These are phyloP conservation scores for Takakia lepidozioides DNA, from an alignment of 225 moss, liverwort and hornwort genomes.

Conservation along the genomic window DNA sequence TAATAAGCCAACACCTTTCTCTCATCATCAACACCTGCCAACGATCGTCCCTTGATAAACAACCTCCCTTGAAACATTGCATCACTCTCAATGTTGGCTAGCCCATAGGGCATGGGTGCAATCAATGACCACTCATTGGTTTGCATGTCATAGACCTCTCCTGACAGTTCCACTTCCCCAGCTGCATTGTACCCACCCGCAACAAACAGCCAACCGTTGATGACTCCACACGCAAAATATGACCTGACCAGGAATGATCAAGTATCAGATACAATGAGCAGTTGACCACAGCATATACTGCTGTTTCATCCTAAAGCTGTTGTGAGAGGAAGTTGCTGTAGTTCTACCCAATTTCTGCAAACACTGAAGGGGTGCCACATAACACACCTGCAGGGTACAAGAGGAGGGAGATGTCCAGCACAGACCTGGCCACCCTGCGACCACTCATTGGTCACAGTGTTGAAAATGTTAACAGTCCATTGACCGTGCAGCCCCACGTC, in stretches of 20 bases:
- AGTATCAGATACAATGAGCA: too few species aligned
- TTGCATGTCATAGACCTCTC: constrained; percentile 32
- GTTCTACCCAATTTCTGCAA: too few species aligned
- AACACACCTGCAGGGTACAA: too few species aligned
- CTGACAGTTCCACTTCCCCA: constrained; percentile 27
- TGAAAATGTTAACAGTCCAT: constrained; percentile 26
- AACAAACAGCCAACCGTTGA: constrained; percentile 23
- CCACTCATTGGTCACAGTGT: constrained; percentile 21
- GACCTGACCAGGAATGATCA: too few species aligned
- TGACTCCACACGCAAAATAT: constrained; percentile 38
- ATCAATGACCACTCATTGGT: constrained; percentile 27
- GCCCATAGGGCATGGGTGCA: constrained; percentile 33
- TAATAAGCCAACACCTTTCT: constrained; percentile 35
- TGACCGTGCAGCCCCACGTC: constrained; percentile 20
- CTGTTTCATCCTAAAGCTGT: too few species aligned
- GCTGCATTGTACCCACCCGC: constrained; percentile 33
- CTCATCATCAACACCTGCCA: constrained; percentile 19
- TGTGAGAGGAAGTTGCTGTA: too few species aligned
- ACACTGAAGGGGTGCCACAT: too few species aligned
- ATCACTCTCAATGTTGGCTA: constrained; percentile 42
- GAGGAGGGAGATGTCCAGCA: background rate
- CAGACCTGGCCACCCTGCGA: constrained; percentile 26
- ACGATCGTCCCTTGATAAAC: constrained; percentile 31
- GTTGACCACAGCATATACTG: too few species aligned
- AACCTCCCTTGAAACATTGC: constrained; percentile 32